A percentile compares a stretch with the other conserved stretches of the same genome.
phyloP scores from a whole-genome alignment of 2,329 filamentous ascomycete species.

The Penicillium brasilianum region DNA sequence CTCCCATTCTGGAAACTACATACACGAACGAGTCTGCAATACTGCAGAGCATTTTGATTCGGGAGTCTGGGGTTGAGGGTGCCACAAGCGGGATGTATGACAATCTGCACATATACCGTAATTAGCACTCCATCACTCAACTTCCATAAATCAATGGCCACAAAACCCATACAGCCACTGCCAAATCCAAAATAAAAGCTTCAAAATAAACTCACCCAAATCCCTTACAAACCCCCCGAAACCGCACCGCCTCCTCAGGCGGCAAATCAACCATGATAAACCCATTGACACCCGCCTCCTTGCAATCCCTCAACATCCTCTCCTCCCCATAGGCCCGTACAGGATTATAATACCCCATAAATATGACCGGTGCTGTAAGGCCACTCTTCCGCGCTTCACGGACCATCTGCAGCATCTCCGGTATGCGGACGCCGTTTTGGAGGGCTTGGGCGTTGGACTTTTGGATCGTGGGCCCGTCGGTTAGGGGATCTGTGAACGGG shows the following conservation, averaged over 20 bases:
- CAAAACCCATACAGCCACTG: not conserved
- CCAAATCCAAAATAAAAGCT: not conserved
- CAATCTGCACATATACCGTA: not conserved
- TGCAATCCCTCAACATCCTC: conserved; percentile 77
- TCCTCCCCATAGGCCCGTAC: conserved; percentile 90
- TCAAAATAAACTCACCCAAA: conserved; percentile 63
- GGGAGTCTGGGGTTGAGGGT: conserved; percentile 82
- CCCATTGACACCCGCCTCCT: conserved; percentile 48
- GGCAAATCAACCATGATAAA: conserved; percentile 27
- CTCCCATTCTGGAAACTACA: conserved; percentile 91
- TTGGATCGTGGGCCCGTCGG: conserved; percentile 93
- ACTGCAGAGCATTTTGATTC: conserved; percentile 90
- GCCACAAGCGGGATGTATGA: conserved; percentile 94
- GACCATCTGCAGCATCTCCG: conserved; percentile 79
- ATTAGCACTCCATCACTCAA: not conserved
- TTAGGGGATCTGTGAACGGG: conserved; percentile 95
- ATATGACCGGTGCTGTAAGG: conserved; percentile 77
- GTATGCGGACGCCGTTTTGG: conserved; percentile 81
- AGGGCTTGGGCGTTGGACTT: conserved; percentile 86
- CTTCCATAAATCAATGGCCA: not conserved
- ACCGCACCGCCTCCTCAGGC: conserved; percentile 52
- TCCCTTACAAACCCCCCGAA: conserved; percentile 80
- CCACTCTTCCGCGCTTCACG: conserved; percentile 75
- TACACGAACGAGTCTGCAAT: conserved; percentile 98
- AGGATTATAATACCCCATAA: conserved; percentile 99